Evolutionary conservation across 2,329 filamentous ascomycete species (phyloP).

Genomic region (Venturiaceae sp.): DNA sequence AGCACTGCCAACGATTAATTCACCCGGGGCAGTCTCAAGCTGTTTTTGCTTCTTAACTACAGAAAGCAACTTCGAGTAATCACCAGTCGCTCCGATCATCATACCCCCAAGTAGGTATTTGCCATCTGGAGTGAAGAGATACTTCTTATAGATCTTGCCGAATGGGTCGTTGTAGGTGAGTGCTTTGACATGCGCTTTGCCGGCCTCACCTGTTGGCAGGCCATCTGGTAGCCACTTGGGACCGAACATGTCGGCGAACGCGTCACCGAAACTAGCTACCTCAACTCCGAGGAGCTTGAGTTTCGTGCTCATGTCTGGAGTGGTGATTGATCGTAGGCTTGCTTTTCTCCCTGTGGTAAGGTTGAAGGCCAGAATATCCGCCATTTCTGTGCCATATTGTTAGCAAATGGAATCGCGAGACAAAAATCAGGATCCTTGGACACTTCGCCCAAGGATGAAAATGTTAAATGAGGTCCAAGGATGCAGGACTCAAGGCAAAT

Average conservation of each 20-base stretch:
- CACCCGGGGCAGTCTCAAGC: slow-evolving; percentile 65
- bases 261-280: slow-evolving; percentile 87
- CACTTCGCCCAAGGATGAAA: too few relatives aligned
- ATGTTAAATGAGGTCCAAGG: too few relatives aligned
- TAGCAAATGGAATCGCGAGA: background rate
- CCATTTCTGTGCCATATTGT: slow-evolving; percentile 21
- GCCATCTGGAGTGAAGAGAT: slow-evolving; percentile 79
- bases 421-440: background rate
- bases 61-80: slow-evolving; percentile 81
- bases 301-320: slow-evolving; percentile 82
- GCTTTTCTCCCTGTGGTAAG: slow-evolving; percentile 72
- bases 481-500: too few relatives aligned
- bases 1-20: slow-evolving; percentile 72
- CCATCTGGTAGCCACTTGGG: slow-evolving; percentile 62
- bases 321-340: slow-evolving; percentile 58
- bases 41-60: slow-evolving; percentile 77
- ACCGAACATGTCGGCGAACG: slow-evolving; percentile 80
- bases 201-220: slow-evolving; percentile 28
- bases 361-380: slow-evolving; percentile 83
- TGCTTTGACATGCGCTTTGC: slow-evolving; percentile 59
- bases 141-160: slow-evolving; percentile 84
- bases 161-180: slow-evolving; percentile 87
- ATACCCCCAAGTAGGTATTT: slow-evolving; percentile 86
- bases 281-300: slow-evolving; percentile 83
- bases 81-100: slow-evolving; percentile 90